Conservation (phyloP, 352 stramenopile species). For the Phytophthora fragariae region DNA sequence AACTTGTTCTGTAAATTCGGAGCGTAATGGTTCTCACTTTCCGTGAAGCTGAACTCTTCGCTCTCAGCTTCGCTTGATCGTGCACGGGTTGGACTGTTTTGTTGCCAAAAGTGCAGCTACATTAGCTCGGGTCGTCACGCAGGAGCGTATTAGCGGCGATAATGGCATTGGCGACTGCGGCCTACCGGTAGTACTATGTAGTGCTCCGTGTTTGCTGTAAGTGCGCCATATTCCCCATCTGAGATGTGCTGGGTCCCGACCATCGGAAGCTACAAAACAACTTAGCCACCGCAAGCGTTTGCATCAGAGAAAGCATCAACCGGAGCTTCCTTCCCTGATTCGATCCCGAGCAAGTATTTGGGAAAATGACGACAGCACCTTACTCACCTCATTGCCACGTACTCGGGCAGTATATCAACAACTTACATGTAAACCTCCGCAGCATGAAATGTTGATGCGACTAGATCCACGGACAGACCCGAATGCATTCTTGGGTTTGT, state of each 20-base stretch:
- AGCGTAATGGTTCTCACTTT: too few species aligned
- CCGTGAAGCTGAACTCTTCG: too few species aligned
- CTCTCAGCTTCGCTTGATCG: too few species aligned
- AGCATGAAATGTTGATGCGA: slow-evolving; percentile 4
- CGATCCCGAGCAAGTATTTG: slow-evolving; percentile 28
- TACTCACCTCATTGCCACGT: slow-evolving; percentile 43
- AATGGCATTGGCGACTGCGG: slow-evolving; percentile 10
- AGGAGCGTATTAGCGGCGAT: slow-evolving; percentile 12
- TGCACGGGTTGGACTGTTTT: too few species aligned
- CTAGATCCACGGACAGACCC: too few species aligned
- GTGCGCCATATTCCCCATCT: too few species aligned
- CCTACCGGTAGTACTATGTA: slow-evolving; percentile 5
- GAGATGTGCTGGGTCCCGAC: too few species aligned
- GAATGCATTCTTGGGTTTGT: not conserved
- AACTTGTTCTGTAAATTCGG: too few species aligned
- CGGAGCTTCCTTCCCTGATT: not conserved
- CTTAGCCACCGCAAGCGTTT: too few species aligned
- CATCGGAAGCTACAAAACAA: too few species aligned
- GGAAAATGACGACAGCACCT: slow-evolving; percentile 37
- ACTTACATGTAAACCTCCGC: slow-evolving; percentile 24
- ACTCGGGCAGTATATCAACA: slow-evolving; percentile 50
- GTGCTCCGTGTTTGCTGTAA: too few species aligned
- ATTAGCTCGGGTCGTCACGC: not conserved
- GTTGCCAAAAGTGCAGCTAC: too few species aligned
- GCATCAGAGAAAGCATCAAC: not conserved